phyloP scores from a whole-genome alignment of 2,329 filamentous ascomycete species.

The Colletotrichum plurivorum region DNA sequence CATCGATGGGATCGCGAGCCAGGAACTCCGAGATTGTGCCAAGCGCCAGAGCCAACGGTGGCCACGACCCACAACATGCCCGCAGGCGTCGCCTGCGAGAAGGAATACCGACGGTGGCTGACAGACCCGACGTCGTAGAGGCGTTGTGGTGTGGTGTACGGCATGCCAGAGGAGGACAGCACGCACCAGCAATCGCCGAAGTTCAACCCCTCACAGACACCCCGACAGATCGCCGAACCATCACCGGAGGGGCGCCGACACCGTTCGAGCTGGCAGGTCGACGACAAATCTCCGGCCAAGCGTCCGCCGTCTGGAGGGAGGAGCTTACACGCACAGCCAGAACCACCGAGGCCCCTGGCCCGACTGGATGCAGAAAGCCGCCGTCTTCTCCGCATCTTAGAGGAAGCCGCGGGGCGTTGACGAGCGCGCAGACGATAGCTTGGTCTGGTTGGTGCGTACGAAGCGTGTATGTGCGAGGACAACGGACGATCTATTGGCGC shows the following conservation, averaged over 20 bases:
- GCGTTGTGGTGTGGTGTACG: slow-evolving; percentile 2
- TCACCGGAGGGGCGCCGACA: slow-evolving; percentile 21
- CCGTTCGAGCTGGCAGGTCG: slow-evolving; percentile 23
- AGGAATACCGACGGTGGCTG: slow-evolving; percentile 9
- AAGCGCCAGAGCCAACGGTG: background rate
- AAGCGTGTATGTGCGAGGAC: slow-evolving; percentile 17
- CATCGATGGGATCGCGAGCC: slow-evolving; percentile 13
- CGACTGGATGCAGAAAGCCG: slow-evolving; percentile 6
- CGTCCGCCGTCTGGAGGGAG: slow-evolving; percentile 6
- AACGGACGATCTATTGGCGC: slow-evolving; percentile 7
- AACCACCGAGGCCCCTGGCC: slow-evolving; percentile 4
- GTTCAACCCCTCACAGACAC: slow-evolving; percentile 28
- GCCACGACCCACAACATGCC: background rate
- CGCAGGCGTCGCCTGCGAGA: background rate
- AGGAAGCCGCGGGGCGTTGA: background rate
- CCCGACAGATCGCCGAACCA: slow-evolving; percentile 39
- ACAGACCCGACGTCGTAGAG: too few species aligned
- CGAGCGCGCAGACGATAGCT: background rate
- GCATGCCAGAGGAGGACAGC: background rate
- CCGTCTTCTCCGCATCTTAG: slow-evolving; percentile 19
- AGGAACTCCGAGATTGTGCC: slow-evolving; percentile 19
- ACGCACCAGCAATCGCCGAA: slow-evolving; percentile 3
- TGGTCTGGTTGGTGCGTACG: background rate
- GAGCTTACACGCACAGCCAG: slow-evolving; percentile 8
- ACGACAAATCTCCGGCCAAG: slow-evolving; percentile 39